Evolutionary conservation across 495 filamentous ascomycete genomes (phyloP).

Genomic region (Neurospora sp.): DNA sequence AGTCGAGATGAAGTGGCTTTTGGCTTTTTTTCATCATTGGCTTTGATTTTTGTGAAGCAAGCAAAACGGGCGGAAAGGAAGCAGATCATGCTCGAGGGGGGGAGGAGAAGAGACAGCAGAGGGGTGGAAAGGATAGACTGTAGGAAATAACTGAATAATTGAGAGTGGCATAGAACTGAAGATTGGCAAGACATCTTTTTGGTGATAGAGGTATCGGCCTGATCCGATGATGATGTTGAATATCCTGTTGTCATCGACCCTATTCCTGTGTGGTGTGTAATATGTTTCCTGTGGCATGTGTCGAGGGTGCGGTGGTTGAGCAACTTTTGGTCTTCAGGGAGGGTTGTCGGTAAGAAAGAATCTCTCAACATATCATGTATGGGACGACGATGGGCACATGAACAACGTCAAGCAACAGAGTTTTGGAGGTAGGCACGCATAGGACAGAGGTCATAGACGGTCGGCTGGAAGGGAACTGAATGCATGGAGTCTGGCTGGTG

Average conservation of each 20-base stretch:
- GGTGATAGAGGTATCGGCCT: no score
- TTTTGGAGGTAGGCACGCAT: no score
- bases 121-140: background rate
- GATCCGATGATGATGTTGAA: no score
- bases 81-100: background rate
- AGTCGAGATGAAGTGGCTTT: background rate
- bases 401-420: background rate
- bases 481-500: background rate
- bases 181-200: no score
- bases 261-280: no score
- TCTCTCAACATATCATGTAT: no score
- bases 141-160: background rate
- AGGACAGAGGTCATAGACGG: no score
- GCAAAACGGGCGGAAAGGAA: background rate
- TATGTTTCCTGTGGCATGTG: background rate
- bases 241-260: no score
- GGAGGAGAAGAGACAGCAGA: background rate
- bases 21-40: background rate
- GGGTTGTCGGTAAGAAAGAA: background rate
- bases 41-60: background rate
- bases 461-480: no score
- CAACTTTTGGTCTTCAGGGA: background rate
- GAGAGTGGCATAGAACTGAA: no score
- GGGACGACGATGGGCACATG: background rate
- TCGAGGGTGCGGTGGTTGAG: background rate